Percentiles rank a stretch among this genome's conserved stretches.
These are phyloP conservation scores for Nicotiana knightiana DNA, from an alignment of 257 asterid genomes.

Conservation along the genomic window DNA sequence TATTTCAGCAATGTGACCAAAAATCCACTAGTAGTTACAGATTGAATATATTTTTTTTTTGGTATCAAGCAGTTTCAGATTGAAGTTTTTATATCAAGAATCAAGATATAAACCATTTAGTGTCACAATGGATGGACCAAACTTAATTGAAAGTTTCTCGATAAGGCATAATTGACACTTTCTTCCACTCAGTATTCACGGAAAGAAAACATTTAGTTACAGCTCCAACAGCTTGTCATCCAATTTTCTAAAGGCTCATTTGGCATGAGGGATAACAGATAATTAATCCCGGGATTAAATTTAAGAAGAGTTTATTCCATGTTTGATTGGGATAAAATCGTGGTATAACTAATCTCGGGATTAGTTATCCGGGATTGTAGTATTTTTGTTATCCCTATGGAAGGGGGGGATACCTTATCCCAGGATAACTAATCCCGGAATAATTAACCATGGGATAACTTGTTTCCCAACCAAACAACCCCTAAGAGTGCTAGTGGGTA, in stretches of 20 bases:
- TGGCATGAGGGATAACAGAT: no score
- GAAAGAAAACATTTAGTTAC: neutral
- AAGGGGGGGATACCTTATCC: no score
- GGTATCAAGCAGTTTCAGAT: neutral
- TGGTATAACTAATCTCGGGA: no score
- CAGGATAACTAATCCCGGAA: no score
- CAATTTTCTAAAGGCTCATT: neutral
- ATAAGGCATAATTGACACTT: neutral
- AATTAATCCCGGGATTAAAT: no score
- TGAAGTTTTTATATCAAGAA: neutral
- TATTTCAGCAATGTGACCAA: neutral
- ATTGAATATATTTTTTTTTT: neutral
- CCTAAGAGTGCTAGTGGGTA: neutral
- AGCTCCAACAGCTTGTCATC: neutral
- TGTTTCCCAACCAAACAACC: no score
- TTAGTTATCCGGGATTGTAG: no score
- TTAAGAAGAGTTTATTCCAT: no score
- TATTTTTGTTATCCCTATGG: no score
- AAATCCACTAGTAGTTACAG: neutral
- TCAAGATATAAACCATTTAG: neutral
- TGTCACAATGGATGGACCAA: neutral
- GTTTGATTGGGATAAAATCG: no score
- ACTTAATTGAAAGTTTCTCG: neutral
- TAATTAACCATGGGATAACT: no score
- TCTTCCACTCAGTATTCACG: neutral